Conservation (phyloP, 2,329 filamentous ascomycete species). For the Tolypocladium endophyticum region DNA sequence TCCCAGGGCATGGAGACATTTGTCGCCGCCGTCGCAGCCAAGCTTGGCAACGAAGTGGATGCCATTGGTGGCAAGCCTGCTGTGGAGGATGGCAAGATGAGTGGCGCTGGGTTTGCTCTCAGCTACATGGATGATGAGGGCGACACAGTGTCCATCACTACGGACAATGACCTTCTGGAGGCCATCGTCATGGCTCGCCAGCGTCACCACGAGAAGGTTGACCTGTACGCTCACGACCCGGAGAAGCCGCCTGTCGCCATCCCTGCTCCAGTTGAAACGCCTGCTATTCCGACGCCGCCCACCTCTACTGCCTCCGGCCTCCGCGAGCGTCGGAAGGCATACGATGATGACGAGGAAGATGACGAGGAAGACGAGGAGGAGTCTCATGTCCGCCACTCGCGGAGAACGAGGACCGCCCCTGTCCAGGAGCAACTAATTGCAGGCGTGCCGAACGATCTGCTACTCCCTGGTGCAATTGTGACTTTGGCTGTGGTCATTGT, state of each 20-base stretch:
- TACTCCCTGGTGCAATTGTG: conserved; percentile 88
- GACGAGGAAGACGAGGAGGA: conserved; percentile 44
- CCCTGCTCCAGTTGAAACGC: conserved; percentile 37
- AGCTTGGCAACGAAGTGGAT: conserved; percentile 76
- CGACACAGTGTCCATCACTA: conserved; percentile 93
- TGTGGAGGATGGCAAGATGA: conserved; percentile 70
- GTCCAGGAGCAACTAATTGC: conserved; percentile 71
- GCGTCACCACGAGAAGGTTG: conserved; percentile 78
- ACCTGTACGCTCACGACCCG: conserved; percentile 92
- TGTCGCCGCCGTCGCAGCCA: conserved; percentile 65
- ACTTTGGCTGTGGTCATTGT: conserved; percentile 92
- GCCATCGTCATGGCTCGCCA: conserved; percentile 76
- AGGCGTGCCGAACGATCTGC: conserved; percentile 86
- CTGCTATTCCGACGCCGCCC: conserved; percentile 33
- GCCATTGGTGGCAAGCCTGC: conserved; percentile 70
- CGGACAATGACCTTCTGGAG: conserved; percentile 84
- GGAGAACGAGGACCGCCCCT: conserved; percentile 24
- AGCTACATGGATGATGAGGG: conserved; percentile 97
- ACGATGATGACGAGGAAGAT: conserved; percentile 40
- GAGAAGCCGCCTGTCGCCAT: conserved; percentile 71
- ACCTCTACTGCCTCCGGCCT: conserved; percentile 34
- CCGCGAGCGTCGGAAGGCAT: conserved; percentile 37
- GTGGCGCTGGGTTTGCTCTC: conserved; percentile 72
- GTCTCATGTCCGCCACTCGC: conserved; percentile 34
- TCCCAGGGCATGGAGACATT: conserved; percentile 73